Evolutionary conservation across 805 yeast species (phyloP), one percentile per base, ranked within the genome.

Genomic region (Teunomyces kruisii): DNA sequence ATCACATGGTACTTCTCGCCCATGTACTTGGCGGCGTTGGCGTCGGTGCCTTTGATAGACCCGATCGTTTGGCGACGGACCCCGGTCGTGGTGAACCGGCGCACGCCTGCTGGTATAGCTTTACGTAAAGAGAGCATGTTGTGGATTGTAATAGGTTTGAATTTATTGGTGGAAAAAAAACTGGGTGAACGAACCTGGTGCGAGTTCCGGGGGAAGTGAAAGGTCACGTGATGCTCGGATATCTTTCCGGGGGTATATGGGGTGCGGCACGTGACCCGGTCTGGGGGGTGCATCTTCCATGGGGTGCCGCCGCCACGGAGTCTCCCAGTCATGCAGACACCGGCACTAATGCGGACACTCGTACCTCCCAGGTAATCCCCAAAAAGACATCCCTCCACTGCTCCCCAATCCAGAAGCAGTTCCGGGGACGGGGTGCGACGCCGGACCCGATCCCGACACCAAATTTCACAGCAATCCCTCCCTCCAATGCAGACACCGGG

Each of bases 1-100:
- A 92, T 84, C 52, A 92, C 84, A 62, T 89, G 94, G 70, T 94
- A 92, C 62, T 90, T 88, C 54, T 81, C 74, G 40, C 65, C 58
- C 71, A 71, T 64, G 52, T 71, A 70, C 54, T 71, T 72, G 54
- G 75, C 60, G 36, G 75, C 67, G 49, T 70, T 68, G 53, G 62
- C 64, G 33, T 68, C 67, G 39, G 55, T 55, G 35, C 75, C 76
- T 51, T 65, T 68, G 49, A 67, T 56, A 36, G 62, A 48, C 13
- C 75, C 75, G 44, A 71, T 64, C 46, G 66, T 66, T 54, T 70
- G 74, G 31, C 53, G 48, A 40, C 60, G 52, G 22, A 56, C 58
- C 14, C 55, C 44, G 22, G 70, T 51, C 16, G 61, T 50, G 35
- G 72, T 64, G 51, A 70, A 67, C 29, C 49, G 47, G 50, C 65